These are phyloP conservation scores for Penicillium silybi DNA, from an alignment of 495 filamentous ascomycete species.

Conservation along the genomic window DNA sequence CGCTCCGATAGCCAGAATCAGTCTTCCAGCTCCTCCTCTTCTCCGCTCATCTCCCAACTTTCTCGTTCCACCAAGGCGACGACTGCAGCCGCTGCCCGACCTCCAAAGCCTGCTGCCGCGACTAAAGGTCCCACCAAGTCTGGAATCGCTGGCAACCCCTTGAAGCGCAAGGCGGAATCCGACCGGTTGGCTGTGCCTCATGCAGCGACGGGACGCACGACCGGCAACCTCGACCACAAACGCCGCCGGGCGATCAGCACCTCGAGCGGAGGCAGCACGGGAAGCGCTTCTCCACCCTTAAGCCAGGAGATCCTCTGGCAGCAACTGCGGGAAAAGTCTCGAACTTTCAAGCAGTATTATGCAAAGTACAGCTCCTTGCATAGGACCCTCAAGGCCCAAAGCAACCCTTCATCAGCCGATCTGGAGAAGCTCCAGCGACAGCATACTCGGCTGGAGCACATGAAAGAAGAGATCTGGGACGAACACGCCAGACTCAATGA, in stretches of 20 bases:
- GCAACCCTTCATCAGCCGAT: slow-evolving; percentile 52
- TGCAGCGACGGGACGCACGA: slow-evolving; percentile 22
- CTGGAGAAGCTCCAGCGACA: slow-evolving; percentile 56
- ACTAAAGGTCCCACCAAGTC: slow-evolving; percentile 28
- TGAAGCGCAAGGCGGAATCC: slow-evolving; percentile 48
- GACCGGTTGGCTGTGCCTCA: slow-evolving; percentile 27
- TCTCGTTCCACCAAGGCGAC: slow-evolving; percentile 24
- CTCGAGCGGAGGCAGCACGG: slow-evolving; percentile 44
- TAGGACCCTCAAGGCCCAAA: slow-evolving; percentile 47
- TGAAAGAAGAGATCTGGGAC: slow-evolving; percentile 67
- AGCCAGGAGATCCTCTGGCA: slow-evolving; percentile 38
- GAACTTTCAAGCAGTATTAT: slow-evolving; percentile 59
- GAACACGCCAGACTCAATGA: slow-evolving; percentile 33
- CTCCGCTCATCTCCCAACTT: slow-evolving; percentile 41
- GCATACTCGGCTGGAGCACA: slow-evolving; percentile 53
- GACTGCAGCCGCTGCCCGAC: slow-evolving; percentile 1
- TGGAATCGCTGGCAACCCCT: slow-evolving; percentile 24
- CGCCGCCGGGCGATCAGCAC: slow-evolving; percentile 43
- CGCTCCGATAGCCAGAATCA: slow-evolving; percentile 43
- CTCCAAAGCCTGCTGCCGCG: slow-evolving; percentile 18
- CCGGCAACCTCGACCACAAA: slow-evolving; percentile 40
- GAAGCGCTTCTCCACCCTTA: slow-evolving; percentile 44
- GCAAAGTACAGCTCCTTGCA: slow-evolving; percentile 61
- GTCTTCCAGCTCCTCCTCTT: slow-evolving; percentile 43
- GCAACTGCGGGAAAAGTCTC: slow-evolving; percentile 51